Conservation (phyloP, 257 asterid genomes). For the Nicotiana tabacum region DNA sequence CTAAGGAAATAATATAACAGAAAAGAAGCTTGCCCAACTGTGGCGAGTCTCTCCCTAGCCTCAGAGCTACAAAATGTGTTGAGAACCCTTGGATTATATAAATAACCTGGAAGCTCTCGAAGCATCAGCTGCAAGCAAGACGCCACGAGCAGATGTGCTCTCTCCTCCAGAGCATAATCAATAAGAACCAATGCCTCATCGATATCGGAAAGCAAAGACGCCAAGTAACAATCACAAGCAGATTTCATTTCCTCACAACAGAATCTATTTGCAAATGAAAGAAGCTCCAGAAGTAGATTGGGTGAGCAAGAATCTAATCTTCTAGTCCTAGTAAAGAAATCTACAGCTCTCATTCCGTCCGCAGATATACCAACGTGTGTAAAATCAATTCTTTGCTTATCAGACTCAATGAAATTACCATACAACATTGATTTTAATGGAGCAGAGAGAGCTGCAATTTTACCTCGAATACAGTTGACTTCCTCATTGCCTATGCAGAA, state of each 20-base stretch:
- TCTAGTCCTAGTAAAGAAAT: constrained; percentile 26
- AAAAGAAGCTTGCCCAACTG: constrained; percentile 42
- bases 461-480: constrained; percentile 33
- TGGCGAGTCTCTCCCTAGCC: constrained; percentile 32
- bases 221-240: constrained; percentile 36
- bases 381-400: constrained; percentile 34
- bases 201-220: constrained; percentile 33
- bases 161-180: constrained; percentile 48
- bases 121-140: constrained; percentile 49
- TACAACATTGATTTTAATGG: constrained; percentile 40
- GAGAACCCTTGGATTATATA: constrained; percentile 36
- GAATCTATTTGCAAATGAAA: constrained; percentile 45
- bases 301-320: constrained; percentile 30
- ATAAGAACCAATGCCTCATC: constrained; percentile 42
- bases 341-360: constrained; percentile 39
- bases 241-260: constrained; percentile 49
- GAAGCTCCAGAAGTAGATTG: constrained; percentile 32
- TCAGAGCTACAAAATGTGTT: constrained; percentile 37
- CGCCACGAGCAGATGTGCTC: constrained; percentile 35
- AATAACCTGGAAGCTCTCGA: constrained; percentile 39
- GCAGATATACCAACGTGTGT: constrained; percentile 38
- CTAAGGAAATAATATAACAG: constrained; percentile 44
- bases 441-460: constrained; percentile 40
- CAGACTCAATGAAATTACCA: constrained; percentile 41
- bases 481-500: constrained; percentile 35